A percentile compares a stretch with the other conserved stretches of the same genome.
Evolutionary conservation across 148 eudicot genomes (phyloP).

Genomic region (Nepenthes gracilis): DNA sequence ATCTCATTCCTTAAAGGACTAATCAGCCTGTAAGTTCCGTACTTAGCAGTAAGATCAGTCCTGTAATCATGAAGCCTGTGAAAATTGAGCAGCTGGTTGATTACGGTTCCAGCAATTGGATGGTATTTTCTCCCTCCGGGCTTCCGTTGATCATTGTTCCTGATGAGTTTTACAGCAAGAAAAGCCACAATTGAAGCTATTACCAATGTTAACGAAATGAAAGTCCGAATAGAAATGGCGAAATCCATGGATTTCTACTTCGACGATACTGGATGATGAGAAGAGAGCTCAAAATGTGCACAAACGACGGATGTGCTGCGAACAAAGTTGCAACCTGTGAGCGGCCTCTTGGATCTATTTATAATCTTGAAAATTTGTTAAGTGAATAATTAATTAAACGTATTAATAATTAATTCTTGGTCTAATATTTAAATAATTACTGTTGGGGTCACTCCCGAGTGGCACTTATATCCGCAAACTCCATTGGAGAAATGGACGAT

Average conservation of each 20-base stretch:
- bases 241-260: background rate
- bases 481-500: no score
- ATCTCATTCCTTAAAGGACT: conserved; percentile 40
- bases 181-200: background rate
- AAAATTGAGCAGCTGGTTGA: conserved; percentile 40
- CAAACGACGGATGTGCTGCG: no score
- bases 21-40: conserved; percentile 49
- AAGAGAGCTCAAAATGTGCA: no score
- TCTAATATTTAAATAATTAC: no score
- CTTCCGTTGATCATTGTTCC: background rate
- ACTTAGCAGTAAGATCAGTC: conserved; percentile 30
- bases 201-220: background rate
- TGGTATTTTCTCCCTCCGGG: conserved; percentile 11
- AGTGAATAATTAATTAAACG: no score
- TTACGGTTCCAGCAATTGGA: conserved; percentile 57
- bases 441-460: no score
- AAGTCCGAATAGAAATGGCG: background rate
- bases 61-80: conserved; percentile 40
- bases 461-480: no score
- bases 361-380: no score
- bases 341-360: no score
- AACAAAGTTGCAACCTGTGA: no score
- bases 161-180: background rate
- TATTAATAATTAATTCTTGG: no score
- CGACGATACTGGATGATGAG: no score